Evolutionary conservation across 2,329 filamentous ascomycete species (phyloP).

Genomic region (Epichloe amarillans): DNA sequence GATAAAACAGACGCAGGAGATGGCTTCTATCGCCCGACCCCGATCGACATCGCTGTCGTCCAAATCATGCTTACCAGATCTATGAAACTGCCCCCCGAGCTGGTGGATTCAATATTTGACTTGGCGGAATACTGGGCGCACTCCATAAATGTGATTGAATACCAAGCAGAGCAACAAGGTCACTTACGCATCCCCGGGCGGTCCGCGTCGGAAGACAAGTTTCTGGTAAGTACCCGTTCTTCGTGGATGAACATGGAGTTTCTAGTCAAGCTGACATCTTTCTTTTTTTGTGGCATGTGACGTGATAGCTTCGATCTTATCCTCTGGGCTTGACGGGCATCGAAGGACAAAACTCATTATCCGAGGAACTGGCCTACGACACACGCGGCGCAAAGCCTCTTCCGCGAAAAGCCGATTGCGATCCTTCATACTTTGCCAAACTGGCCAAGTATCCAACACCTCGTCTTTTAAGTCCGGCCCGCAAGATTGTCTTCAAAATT

Average conservation of each 20-base stretch:
- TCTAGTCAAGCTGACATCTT: neutral
- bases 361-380: constrained; percentile 18
- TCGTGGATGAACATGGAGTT: too few species aligned
- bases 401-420: constrained; percentile 14
- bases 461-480: constrained; percentile 33
- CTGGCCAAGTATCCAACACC: constrained; percentile 27
- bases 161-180: constrained; percentile 9
- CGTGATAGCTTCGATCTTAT: constrained; percentile 21
- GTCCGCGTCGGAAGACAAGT: constrained; percentile 16
- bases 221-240: constrained; percentile 18
- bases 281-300: constrained; percentile 1
- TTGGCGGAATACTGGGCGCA: constrained; percentile 50
- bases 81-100: constrained; percentile 35
- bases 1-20: constrained; percentile 4
- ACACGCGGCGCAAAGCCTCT: constrained; percentile 15
- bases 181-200: constrained; percentile 13
- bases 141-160: constrained; percentile 23
- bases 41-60: constrained; percentile 35
- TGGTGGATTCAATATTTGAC: constrained; percentile 44
- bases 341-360: constrained; percentile 13
- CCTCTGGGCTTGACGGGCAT: constrained; percentile 23
- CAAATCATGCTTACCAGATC: constrained; percentile 33
- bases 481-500: constrained; percentile 49
- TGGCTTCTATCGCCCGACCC: constrained; percentile 20
- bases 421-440: constrained; percentile 17